Evolutionary conservation across 2,329 filamentous ascomycete species (phyloP), one percentile per base, ranked within the genome.

Genomic region (Chrysoporthe austroafricana): DNA sequence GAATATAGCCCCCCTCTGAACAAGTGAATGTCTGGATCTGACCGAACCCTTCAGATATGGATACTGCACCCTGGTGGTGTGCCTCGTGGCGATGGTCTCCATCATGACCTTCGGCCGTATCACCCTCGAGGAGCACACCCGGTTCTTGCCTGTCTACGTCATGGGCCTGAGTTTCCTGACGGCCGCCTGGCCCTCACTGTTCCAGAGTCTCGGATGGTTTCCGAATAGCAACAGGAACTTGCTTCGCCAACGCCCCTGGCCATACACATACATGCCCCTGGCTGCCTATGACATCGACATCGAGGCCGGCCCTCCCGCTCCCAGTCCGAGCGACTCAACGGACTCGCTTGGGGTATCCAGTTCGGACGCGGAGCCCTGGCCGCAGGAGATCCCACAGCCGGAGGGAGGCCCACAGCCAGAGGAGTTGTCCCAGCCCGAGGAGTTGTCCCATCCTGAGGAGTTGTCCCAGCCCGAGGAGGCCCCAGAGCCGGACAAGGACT

Each of bases 101-200:
- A n/a, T 48, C 62, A 39, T 64, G 57, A 16, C 46, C 6, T 62
- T 62, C 26, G 57, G 62, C 4, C 62, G 59, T 9, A 34, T 16
- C 18, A 34, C 57, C 14, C n/a, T 62, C 8, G 36, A 48, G 11
- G 56, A 62, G 4, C 62, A 68, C 36, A 50, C 34, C 48, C 54
- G 34, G 39, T 65, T 60, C 14, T 50, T 68, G 6, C 66, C 66
- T 5, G 46, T 64, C 14, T 68, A 68, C 43, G 21, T 39, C 32
- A 68, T 64, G 62, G 56, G 26, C 2, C 43, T 48, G 8, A 64
- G n/a, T 14, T 65, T 68, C 48, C 39, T 68, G 36, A 68, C 66
- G 4, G 61, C 62, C 14, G 42, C 52, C 34, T 68, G 66, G 62
- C 66, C 66, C 14, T 63, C 56, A 13, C 43, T 67, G 32, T 21